Conservation (phyloP, 2,329 filamentous ascomycete species). For the Xylaria hypoxylon region DNA sequence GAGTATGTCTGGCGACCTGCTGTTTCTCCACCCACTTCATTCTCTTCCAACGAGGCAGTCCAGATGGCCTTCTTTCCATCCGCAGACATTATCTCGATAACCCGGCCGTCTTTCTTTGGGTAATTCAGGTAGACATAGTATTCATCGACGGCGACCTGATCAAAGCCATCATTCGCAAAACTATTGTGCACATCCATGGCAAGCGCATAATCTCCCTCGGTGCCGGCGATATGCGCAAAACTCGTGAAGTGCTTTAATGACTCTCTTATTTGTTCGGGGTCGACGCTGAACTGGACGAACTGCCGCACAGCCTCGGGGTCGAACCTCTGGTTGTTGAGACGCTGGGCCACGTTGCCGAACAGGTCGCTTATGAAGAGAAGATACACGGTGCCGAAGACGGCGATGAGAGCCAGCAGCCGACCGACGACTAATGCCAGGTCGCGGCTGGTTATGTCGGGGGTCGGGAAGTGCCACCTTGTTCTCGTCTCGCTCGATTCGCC, state of each 20-base stretch:
- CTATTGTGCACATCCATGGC: conserved; percentile 85
- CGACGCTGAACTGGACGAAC: conserved; percentile 79
- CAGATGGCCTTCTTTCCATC: conserved; percentile 73
- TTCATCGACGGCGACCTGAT: conserved; percentile 79
- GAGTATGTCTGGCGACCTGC: conserved; percentile 76
- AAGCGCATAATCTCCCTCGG: conserved; percentile 87
- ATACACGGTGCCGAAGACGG: conserved; percentile 84
- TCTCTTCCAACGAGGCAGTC: conserved; percentile 87
- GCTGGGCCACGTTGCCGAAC: conserved; percentile 73
- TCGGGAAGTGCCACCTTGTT: conserved; percentile 51
- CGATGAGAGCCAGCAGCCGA: conserved; percentile 77
- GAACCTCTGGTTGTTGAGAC: conserved; percentile 77
- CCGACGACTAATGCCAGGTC: conserved; percentile 72
- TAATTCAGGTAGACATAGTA: conserved; percentile 95
- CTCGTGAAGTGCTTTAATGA: conserved; percentile 81
- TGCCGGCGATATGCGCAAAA: conserved; percentile 93
- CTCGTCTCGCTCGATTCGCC: conserved; percentile 41
- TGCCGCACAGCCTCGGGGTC: conserved; percentile 84
- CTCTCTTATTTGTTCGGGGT: conserved; percentile 75
- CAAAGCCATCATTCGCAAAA: conserved; percentile 78
- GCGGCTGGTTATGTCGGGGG: conserved; percentile 57
- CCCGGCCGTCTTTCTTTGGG: conserved; percentile 79
- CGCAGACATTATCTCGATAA: conserved; percentile 81
- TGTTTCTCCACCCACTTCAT: conserved; percentile 72
- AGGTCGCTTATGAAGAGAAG: conserved; percentile 87